phyloP scores from a whole-genome alignment of 1,139 yeast genomes.

The Zhuliangozyma blackwelliae region DNA sequence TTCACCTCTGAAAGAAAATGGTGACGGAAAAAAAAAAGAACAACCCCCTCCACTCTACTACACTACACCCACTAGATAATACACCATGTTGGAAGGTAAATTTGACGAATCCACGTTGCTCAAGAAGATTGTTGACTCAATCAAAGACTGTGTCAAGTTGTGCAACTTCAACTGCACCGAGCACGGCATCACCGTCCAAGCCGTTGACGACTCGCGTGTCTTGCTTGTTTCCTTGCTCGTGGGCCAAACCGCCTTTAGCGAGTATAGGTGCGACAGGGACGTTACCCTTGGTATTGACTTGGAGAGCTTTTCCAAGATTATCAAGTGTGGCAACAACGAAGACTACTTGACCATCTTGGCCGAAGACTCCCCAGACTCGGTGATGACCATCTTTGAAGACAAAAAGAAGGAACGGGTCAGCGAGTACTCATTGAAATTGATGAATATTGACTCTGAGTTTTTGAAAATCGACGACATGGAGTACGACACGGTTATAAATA shows the following conservation, averaged over 20 bases:
- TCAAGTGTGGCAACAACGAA: conserved; percentile 87
- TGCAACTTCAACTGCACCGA: conserved; percentile 97
- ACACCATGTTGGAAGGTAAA: conserved; percentile 89
- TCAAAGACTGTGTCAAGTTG: conserved; percentile 87
- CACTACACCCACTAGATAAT: background rate
- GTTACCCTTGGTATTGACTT: conserved; percentile 90
- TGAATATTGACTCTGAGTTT: conserved; percentile 96
- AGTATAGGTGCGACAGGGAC: conserved; percentile 93
- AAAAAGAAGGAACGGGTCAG: conserved; percentile 85
- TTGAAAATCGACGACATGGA: conserved; percentile 93
- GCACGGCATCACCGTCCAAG: conserved; percentile 92
- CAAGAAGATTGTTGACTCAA: conserved; percentile 88
- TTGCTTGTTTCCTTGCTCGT: conserved; percentile 83
- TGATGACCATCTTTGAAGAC: conserved; percentile 85
- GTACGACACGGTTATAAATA: conserved; percentile 76
- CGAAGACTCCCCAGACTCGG: conserved; percentile 83
- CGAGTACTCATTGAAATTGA: conserved; percentile 85
- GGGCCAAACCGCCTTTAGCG: conserved; percentile 86
- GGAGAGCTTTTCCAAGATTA: conserved; percentile 78
- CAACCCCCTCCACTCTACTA: no score
- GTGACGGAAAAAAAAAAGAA: no score
- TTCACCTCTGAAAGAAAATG: no score
- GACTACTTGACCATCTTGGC: conserved; percentile 88
- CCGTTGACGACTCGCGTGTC: conserved; percentile 96
- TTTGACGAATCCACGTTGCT: conserved; percentile 88